Percentiles rank a stretch among this genome's conserved stretches.
Conservation (phyloP, 75 land plant species). For the Picea sitchensis region DNA sequence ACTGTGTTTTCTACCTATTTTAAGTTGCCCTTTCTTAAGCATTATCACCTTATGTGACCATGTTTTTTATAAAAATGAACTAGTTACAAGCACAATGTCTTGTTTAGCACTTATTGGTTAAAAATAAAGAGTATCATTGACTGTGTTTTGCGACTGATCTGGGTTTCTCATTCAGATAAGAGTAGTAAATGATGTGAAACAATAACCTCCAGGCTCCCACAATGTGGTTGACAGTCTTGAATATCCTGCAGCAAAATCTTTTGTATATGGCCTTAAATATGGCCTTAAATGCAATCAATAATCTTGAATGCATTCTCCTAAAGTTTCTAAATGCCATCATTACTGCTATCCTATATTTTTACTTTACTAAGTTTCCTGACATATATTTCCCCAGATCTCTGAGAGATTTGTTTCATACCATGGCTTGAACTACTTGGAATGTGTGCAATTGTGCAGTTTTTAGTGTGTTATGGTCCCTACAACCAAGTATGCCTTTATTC, state of each 20-base stretch:
- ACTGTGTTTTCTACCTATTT: not conserved
- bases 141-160: too few species aligned
- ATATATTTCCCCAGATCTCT: not conserved
- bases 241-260: not conserved
- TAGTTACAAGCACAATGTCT: not conserved
- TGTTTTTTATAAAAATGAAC: not conserved
- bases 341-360: not conserved
- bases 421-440: not conserved
- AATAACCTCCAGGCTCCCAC: not conserved
- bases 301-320: not conserved
- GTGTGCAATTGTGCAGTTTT: not conserved
- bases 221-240: not conserved
- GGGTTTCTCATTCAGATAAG: not conserved
- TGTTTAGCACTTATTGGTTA: not conserved
- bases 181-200: not conserved
- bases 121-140: too few species aligned
- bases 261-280: not conserved
- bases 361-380: not conserved
- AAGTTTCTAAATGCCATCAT: not conserved
- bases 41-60: not conserved
- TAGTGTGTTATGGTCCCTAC: not conserved
- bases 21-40: not conserved
- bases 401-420: not conserved
- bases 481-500: too few species aligned
- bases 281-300: not conserved